Base-by-base conservation (phyloP, 768 basidiomycete species). In the Termitomyces sp. region DNA sequence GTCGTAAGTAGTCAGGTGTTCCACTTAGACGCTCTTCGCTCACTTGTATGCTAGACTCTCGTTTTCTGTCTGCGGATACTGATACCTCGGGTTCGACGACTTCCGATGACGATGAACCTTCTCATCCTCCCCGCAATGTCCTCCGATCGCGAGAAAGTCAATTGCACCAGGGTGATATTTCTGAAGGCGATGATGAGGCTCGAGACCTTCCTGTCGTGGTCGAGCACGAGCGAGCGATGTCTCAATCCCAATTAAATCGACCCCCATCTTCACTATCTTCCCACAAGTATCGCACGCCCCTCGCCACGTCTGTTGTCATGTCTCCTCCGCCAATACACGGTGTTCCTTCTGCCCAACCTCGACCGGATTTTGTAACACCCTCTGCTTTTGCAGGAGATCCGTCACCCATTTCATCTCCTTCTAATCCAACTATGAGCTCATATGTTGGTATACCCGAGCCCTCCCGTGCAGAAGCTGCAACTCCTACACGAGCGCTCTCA, bases 251-350 rank as follows among this genome's bases (percentile, higher is more conserved):
- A 48, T 63, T 74, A 45, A 73, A 75, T 55, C 82, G 91, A 21
- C 87, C 91, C 4, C 79, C 80, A 21, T 93, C 91, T n/a, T 87
- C 91, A 17, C 67, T 86, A 48, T 91, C 91, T 2, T 86, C 88
- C 2, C 78, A 84, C 50, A 81, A 85, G 47, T 92, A 93, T 66
- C 89, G 85, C 53, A 92, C 91, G 31, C 91, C 91, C 7, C 76
- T 85, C 65, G 78, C 81, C 14, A 79, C 82, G 40, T 85, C 87
- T 15, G 68, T 82, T 11, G 75, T 81, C 17, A 73, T 84, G 65
- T 82, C 86, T 4, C 77, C 83, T 6, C 79, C 83, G 26, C 78
- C 79, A 42, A 58, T 72, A 17, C 75, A 74, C 23, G 63, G 70
- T 46, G 68, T 88, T 17, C 88, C 89, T 6, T 71, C 78, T 14